Evolutionary conservation across 1,284 basidiomycete species (phyloP).

Genomic region (Ganoderma resinaceum): DNA sequence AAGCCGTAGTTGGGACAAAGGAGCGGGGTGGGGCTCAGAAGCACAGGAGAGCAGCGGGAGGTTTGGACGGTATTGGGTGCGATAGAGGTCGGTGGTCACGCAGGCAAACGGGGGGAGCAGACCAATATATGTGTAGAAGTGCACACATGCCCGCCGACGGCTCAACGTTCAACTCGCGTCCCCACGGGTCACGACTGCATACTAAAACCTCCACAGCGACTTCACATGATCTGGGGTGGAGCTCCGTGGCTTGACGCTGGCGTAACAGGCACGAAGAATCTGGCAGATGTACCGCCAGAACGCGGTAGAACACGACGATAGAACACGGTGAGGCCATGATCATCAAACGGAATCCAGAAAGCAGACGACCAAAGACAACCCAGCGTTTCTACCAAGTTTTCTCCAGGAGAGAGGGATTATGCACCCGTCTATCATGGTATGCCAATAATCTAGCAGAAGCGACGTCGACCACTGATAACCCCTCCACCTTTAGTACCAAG

Average conservation of each 20-base stretch:
- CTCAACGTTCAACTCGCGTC: constrained; percentile 1
- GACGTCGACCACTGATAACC: not conserved
- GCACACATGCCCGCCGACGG: not conserved
- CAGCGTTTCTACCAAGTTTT: not conserved
- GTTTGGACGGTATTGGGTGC: not conserved
- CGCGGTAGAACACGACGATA: not conserved
- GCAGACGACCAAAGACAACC: not conserved
- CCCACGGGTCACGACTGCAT: not conserved
- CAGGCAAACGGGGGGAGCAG: not conserved
- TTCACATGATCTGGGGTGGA: not conserved
- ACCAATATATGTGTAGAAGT: not conserved
- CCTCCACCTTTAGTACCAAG: not conserved
- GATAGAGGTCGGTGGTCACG: not conserved
- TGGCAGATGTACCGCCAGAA: not conserved
- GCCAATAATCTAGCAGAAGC: not conserved
- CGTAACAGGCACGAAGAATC: not conserved
- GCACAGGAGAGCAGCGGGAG: not conserved
- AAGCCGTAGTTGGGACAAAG: not conserved
- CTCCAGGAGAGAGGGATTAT: not conserved
- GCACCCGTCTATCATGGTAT: not conserved
- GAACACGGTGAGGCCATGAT: constrained; percentile 1
- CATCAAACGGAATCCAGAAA: not conserved
- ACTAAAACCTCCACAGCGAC: not conserved
- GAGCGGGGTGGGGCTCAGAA: not conserved
- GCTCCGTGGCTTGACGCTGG: not conserved